Evolutionary conservation across 2,329 filamentous ascomycete species (phyloP).

Genomic region (Penicillium sp.): DNA sequence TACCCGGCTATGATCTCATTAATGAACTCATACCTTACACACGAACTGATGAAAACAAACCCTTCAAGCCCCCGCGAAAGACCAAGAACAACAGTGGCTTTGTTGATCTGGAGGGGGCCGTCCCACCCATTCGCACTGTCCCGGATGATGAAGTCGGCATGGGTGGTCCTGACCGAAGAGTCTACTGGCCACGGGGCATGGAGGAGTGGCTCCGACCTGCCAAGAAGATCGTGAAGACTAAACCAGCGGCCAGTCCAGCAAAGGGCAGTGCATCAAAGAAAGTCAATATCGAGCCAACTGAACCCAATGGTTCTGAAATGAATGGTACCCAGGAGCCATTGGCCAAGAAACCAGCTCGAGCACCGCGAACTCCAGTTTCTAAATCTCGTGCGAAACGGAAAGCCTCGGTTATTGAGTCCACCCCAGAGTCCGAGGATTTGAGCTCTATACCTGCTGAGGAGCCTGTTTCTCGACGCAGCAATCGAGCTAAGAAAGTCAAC

Average conservation of each 20-base stretch:
- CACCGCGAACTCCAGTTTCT: slow-evolving; percentile 19
- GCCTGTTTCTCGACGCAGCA: slow-evolving; percentile 28
- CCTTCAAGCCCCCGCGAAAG: slow-evolving; percentile 51
- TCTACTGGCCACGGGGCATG: slow-evolving; percentile 89
- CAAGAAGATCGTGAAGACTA: slow-evolving; percentile 58
- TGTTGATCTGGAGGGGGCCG: slow-evolving; percentile 44
- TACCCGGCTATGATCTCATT: slow-evolving; percentile 75
- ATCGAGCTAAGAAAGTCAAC: slow-evolving; percentile 35
- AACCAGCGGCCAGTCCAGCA: slow-evolving; percentile 20
- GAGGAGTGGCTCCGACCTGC: slow-evolving; percentile 85
- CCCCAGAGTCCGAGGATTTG: slow-evolving; percentile 23
- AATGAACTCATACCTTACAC: slow-evolving; percentile 77
- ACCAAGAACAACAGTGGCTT: slow-evolving; percentile 47
- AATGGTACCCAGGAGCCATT: slow-evolving; percentile 5
- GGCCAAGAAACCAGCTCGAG: slow-evolving; percentile 15
- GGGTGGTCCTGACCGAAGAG: slow-evolving; percentile 78
- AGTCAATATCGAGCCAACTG: slow-evolving; percentile 17
- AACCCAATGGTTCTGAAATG: not conserved
- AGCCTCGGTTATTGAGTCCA: slow-evolving; percentile 25
- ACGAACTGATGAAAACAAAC: slow-evolving; percentile 72
- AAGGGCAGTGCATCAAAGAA: slow-evolving; percentile 21
- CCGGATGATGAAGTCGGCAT: slow-evolving; percentile 73
- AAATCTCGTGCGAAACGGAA: slow-evolving; percentile 33
- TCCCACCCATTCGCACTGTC: slow-evolving; percentile 50
- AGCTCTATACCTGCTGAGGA: not conserved